Base-by-base conservation (phyloP, 2,329 filamentous ascomycete species). In the Chaetomium olivaceum region DNA sequence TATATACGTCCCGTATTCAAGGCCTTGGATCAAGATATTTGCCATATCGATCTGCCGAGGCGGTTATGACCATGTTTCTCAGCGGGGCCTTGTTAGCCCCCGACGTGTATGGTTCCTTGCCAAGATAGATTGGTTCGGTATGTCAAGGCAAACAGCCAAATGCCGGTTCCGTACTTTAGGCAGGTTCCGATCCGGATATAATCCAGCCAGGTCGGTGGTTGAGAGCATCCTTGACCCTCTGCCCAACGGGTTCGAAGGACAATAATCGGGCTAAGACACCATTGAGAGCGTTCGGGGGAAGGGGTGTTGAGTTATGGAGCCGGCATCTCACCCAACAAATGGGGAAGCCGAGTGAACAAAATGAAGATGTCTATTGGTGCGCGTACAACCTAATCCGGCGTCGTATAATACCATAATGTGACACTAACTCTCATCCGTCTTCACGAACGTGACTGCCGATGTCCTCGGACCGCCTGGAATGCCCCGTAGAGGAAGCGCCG, bases 401-500 rank as follows among this genome's bases (percentile, higher is more conserved):
- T 16, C 16, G 3, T 19, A 19, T n/a, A 19, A 43, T 43, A n/a
- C 39, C 16, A n/a, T 9, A 36, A 12, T 36, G 33, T 36, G 9
- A 36, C 39, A 7, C n/a, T n/a, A 7, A n/a, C n/a, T 1, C 39
- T 5, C 39, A 43, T 43, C 16, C 39, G 36, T 19, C 16, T 19
- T 54, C 51, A 27, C 12, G 51, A 31, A 8, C 12, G 27, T 29
- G 63, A 31, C 48, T 66, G 65, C 29, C 69, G 67, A 65, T 72
- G 71, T 36, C 76, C 78, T 63, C 73, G 76, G 54, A 86, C 72
- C 62, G 80, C 80, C 64, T 76, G 77, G 68, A 84, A 81, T 75
- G 81, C 83, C 70, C 82, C 78, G 55, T 81, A 72, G 61, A 89
- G 77, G 71, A 87, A 87, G 50, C 72, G 74, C 66, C 83, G 81